These are phyloP conservation scores for Chaetomium olivaceum DNA, from an alignment of 2,329 filamentous ascomycete species.

Conservation along the genomic window DNA sequence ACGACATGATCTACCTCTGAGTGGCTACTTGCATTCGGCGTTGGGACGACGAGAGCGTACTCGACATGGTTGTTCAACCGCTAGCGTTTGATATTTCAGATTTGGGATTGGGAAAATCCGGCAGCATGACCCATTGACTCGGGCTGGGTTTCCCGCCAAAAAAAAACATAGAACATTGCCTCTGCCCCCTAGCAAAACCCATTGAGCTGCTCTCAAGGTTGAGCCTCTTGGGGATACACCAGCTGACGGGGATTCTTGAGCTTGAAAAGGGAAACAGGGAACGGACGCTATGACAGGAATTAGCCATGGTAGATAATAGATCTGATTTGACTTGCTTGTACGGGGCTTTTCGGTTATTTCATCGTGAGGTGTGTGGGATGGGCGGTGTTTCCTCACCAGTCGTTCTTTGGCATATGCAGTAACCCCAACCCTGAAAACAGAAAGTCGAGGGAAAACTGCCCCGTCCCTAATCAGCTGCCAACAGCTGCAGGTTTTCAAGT, in stretches of 20 bases:
- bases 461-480: not conserved
- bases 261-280: not conserved
- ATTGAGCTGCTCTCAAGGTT: not conserved
- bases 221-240: not conserved
- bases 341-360: not conserved
- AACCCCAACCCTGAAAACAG: not conserved
- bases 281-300: not conserved
- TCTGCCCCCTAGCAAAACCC: not conserved
- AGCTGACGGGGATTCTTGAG: not conserved
- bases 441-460: not conserved
- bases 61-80: not conserved
- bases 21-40: not conserved
- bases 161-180: not conserved
- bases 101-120: not conserved
- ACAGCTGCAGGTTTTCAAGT: not conserved
- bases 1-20: conserved; percentile 32
- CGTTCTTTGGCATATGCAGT: too few species aligned
- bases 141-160: not conserved
- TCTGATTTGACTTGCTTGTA: not conserved
- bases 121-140: not conserved
- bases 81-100: conserved; percentile 4
- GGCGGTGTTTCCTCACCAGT: not conserved
- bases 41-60: not conserved
- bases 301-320: conserved; percentile 11
- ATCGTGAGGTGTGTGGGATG: not conserved